Evolutionary conservation across 805 yeast genomes (phyloP), one percentile per base, ranked within the genome.

Genomic region (Candida namnaoensis): DNA sequence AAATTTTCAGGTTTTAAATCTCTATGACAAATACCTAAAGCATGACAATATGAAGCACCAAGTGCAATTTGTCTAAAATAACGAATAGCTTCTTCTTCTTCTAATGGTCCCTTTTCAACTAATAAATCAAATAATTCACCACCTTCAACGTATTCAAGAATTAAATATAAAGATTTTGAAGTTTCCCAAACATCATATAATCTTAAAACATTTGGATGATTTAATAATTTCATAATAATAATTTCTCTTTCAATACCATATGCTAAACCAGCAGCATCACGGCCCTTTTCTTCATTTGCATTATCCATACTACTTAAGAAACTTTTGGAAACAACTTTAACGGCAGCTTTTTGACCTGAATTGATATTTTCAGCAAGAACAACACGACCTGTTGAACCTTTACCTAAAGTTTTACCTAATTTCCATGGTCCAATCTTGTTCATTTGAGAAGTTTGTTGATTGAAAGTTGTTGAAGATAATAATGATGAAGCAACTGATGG

Each of bases 151-250:
- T 83, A 85, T 57, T 85, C 95, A 39, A 85, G 64, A 13, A 85
- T 88, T 48, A 85, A 60, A 53, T 81, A 85, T 43, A 93, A 69
- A 45, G 91, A 96, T 56, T 87, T 88, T 49, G 88, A 82, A 49
- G 95, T 91, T 62, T 93, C 99, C 98, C 98, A 93, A 24, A 93
- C 99, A 57, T 93, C 99, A 58, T 88, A 93, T 34, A 93, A 69
- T 25, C 93, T 84, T 76, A 93, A 80, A 24, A 93, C 93, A 56
- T 93, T 91, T 11, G 95, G 88, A 61, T 93, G 98, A 45, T 93
- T 86, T 37, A 93, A 77, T 35, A 93, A 71, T 64, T 93, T 93
- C 99, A 91, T 93, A 52, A 93, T 93, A 52, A 93, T 90, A 48
- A 93, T 95, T 60, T 93, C 99, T 50, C 98, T 76, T 64, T 93